These are phyloP conservation scores for Emmonsiellopsis sp. DNA, from an alignment of 2,329 filamentous ascomycete genomes.

Conservation along the genomic window DNA sequence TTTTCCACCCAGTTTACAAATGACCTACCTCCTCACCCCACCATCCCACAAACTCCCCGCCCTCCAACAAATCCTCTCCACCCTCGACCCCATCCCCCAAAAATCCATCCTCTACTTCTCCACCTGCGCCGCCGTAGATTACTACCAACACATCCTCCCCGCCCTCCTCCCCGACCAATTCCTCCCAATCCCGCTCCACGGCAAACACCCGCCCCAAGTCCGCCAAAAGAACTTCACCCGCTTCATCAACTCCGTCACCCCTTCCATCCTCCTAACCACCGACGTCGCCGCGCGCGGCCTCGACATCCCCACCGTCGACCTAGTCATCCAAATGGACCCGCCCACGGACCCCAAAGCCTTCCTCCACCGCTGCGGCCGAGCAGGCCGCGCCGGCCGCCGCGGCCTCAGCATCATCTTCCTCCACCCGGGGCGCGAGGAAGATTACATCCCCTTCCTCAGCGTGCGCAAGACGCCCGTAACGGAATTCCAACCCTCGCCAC, in stretches of 20 bases:
- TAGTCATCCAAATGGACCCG: slow-evolving; percentile 82
- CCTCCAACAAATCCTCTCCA: slow-evolving; percentile 58
- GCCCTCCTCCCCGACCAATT: slow-evolving; percentile 59
- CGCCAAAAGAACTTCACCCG: slow-evolving; percentile 77
- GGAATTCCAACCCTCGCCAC: slow-evolving; percentile 33
- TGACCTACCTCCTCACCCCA: slow-evolving; percentile 70
- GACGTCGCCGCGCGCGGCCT: slow-evolving; percentile 85
- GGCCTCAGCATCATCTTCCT: slow-evolving; percentile 81
- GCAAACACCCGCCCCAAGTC: slow-evolving; percentile 81
- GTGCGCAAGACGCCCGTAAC: slow-evolving; percentile 75
- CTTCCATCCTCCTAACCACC: slow-evolving; percentile 79
- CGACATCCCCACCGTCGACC: slow-evolving; percentile 83
- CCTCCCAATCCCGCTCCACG: slow-evolving; percentile 71
- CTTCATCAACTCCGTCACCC: slow-evolving; percentile 65
- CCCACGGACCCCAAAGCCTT: slow-evolving; percentile 81
- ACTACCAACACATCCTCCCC: slow-evolving; percentile 75
- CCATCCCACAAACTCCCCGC: slow-evolving; percentile 73
- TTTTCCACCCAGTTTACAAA: slow-evolving; percentile 53
- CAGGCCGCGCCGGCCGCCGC: slow-evolving; percentile 54
- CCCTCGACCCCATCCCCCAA: slow-evolving; percentile 63
- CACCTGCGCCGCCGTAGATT: slow-evolving; percentile 90
- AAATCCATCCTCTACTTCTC: slow-evolving; percentile 88
- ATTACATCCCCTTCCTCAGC: slow-evolving; percentile 78
- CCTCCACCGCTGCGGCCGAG: slow-evolving; percentile 55
- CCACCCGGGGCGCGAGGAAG: slow-evolving; percentile 75